Evolutionary conservation across 2,329 filamentous ascomycete genomes (phyloP), one percentile per base, ranked within the genome.

Genomic region (Teratosphaeriaceae sp.): DNA sequence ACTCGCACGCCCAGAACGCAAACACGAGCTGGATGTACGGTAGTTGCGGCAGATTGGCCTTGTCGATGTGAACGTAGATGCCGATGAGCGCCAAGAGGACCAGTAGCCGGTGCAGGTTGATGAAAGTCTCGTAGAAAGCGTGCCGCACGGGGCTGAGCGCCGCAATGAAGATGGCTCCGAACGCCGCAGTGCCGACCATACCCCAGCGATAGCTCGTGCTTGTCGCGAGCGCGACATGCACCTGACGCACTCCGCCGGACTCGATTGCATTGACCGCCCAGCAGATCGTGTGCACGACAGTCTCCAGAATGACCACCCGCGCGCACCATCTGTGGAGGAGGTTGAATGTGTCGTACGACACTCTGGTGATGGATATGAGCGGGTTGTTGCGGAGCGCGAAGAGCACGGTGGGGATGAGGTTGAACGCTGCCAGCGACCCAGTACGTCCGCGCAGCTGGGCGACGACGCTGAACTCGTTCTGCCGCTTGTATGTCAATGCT

Each of bases 261-360:
- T 77, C 26, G 21, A 54, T 46, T 4, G 62, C 82, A 44, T 88
- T 86, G 53, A 85, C 76, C 18, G 79, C 69, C 85, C 88, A 96
- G 33, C 79, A 78, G 27, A 78, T 55, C 2, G 81, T 82, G 65
- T 94, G 87, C 12, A 83, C 71, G 37, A 88, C 54, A n/a, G 75
- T 68, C 61, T 90, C 81, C 2, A 82, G 44, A 19, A 87, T 77
- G 30, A 85, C 76, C 33, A 89, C 78, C 20, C 87, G 78, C 21
- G 85, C 87, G 48, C 87, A 77, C 85, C 86, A 94, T 51, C 87
- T 78, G 64, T 94, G 87, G 39, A 92, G 70, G 7, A 92, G 80
- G 63, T 97, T 97, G 74, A 94, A 97, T 1, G 89, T 94, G 65
- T 97, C 92, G 68, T 96, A 98, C 64, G 86, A 90, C 62, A 97